These are phyloP conservation scores for Scalesia atractyloides DNA, from an alignment of 129 eudicot species.

Conservation along the genomic window DNA sequence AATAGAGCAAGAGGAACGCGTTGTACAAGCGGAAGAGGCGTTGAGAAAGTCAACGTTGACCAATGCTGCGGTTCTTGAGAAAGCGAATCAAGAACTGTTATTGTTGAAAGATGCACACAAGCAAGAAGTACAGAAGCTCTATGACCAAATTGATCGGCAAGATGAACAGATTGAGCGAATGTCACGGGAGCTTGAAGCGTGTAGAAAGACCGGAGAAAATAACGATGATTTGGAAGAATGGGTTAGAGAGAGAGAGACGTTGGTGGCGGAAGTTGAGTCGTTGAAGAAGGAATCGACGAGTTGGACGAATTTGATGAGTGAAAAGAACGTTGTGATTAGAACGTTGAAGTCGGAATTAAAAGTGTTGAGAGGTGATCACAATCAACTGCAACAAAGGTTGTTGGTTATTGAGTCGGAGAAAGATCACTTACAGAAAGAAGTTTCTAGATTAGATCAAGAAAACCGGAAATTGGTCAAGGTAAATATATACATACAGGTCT, in stretches of 20 bases:
- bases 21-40: constrained; percentile 69
- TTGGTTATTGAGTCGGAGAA: constrained; percentile 54
- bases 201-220: constrained; percentile 16
- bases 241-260: constrained; percentile 37
- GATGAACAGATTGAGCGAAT: constrained; percentile 41
- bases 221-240: constrained; percentile 16
- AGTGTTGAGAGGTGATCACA: constrained; percentile 44
- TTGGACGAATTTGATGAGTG: constrained; percentile 50
- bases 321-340: constrained; percentile 48
- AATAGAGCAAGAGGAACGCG: constrained; percentile 67
- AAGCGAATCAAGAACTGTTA: constrained; percentile 47
- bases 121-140: constrained; percentile 44
- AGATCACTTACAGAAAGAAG: constrained; percentile 53
- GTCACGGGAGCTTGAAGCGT: constrained; percentile 34
- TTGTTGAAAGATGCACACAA: constrained; percentile 47
- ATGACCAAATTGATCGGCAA: constrained; percentile 35
- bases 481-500: constrained; percentile 17
- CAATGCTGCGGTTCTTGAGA: constrained; percentile 45
- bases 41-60: constrained; percentile 51
- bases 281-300: constrained; percentile 44
- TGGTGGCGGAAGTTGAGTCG: constrained; percentile 46
- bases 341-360: constrained; percentile 64
- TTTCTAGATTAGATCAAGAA: constrained; percentile 43
- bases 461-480: constrained; percentile 40
- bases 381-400: constrained; percentile 46